phyloP scores from a whole-genome alignment of 139 green algal genomes.

The Volvox africanus region DNA sequence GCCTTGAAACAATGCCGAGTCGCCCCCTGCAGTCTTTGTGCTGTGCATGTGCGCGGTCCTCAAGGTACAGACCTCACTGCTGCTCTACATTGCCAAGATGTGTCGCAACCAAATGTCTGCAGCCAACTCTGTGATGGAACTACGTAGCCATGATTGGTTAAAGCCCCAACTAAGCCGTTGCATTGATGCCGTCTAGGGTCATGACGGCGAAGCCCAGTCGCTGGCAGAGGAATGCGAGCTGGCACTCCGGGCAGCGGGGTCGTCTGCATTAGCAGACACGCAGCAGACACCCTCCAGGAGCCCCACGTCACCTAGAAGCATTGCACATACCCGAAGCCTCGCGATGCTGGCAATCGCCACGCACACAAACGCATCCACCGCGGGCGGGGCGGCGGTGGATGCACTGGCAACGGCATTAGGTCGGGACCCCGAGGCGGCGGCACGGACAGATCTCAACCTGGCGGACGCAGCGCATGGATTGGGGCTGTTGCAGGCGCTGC shows the following conservation, averaged over 20 bases:
- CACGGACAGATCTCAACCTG: not conserved
- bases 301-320: not conserved
- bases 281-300: constrained; percentile 18
- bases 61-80: too few species aligned
- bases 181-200: constrained; percentile 25
- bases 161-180: too few species aligned
- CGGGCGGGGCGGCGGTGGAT: not conserved
- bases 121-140: too few species aligned
- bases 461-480: not conserved
- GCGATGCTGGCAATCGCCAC: constrained; percentile 2
- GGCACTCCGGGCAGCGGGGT: not conserved
- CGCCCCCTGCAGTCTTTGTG: too few species aligned
- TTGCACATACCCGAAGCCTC: constrained; percentile 2
- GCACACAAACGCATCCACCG: not conserved
- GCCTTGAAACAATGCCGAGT: too few species aligned
- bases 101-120: too few species aligned
- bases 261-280: not conserved
- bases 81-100: too few species aligned
- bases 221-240: not conserved
- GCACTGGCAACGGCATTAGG: constrained; percentile 21
- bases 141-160: too few species aligned
- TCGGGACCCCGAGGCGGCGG: not conserved
- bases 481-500: not conserved
- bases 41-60: too few species aligned
- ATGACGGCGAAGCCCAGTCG: constrained; percentile 11